Conservation (phyloP, 768 basidiomycete species). For the Naganishia vaughanmartiniae region DNA sequence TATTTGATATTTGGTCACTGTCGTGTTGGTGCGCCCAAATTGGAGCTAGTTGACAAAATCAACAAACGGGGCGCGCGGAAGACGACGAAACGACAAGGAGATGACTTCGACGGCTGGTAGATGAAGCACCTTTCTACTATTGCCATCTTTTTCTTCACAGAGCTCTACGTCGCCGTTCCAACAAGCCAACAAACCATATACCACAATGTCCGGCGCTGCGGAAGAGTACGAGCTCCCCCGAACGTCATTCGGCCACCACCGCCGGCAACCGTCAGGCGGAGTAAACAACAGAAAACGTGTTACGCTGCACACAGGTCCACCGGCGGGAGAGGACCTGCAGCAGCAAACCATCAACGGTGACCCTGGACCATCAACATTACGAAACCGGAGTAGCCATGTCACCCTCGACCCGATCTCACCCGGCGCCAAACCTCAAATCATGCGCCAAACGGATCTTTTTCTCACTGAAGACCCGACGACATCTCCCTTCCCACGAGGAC, state of each 20-base stretch:
- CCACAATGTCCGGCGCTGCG: not conserved
- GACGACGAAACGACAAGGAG: too few relatives aligned
- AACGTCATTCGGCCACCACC: not conserved
- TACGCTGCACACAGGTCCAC: slow-evolving; percentile 10
- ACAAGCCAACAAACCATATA: not conserved
- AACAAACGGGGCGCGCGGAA: too few relatives aligned
- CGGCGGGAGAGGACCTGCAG: not conserved
- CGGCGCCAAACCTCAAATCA: slow-evolving; percentile 8
- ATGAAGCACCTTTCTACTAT: too few relatives aligned
- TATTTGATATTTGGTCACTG: too few relatives aligned
- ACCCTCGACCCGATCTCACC: slow-evolving; percentile 10
- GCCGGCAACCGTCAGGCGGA: slow-evolving; percentile 12
- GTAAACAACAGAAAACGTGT: slow-evolving; percentile 5
- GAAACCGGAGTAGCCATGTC: slow-evolving; percentile 3
- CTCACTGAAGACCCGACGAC: slow-evolving; percentile 18
- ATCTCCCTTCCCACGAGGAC: not conserved
- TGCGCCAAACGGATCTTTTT: slow-evolving; percentile 18
- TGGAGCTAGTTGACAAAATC: too few relatives aligned
- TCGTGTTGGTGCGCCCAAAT: too few relatives aligned
- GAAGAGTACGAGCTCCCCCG: slow-evolving; percentile 22
- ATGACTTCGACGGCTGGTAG: too few relatives aligned
- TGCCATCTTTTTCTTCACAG: not conserved
- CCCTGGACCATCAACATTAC: slow-evolving; percentile 10
- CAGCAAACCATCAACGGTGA: not conserved
- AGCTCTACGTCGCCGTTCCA: not conserved